Evolutionary conservation across 108 stramenopile genomes (phyloP), one percentile per base, ranked within the genome.

Genomic region (Bacterosira constricta): DNA sequence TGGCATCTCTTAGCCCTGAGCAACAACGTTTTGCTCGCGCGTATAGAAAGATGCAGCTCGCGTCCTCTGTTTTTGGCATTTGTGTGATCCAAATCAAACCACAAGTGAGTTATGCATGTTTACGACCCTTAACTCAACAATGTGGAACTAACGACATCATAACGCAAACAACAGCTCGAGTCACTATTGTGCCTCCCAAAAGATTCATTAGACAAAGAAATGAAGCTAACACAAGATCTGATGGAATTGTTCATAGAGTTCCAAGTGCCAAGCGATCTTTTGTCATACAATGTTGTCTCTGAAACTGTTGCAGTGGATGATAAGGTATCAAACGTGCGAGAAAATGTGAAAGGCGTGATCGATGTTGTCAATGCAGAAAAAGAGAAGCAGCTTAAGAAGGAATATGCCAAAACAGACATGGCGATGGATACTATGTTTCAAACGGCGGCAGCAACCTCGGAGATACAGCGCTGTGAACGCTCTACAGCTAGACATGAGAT

Each of bases 41-140:
- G 4, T 93, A 79, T 61, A 86, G 96, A 32, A 61, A 36, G 6
- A 93, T 94, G 96, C 93, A 96, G 66, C 79, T 96, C 0, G 83
- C 76, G 20, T 86, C 88, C 4, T 88, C 90, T 1, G 85, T 96
- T 12, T 94, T 96, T 76, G 96, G 88, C 0, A 62, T 94, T 2
- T 84, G 81, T 66, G 68, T 90, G 17, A 79, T 96, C 20, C 91
- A 96, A 72, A 65, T 96, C 47, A 94, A 94, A 73, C 93, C 96
- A 5, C n/a, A n/a, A n/a, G n/a, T n/a, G n/a, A n/a, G n/a, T n/a
- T n/a, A n/a, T n/a, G n/a, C n/a, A n/a, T n/a, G n/a, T n/a, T n/a
- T n/a, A n/a, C n/a, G n/a, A n/a, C n/a, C n/a, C n/a, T n/a, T n/a
- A n/a, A n/a, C n/a, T n/a, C n/a, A n/a, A n/a, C n/a, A n/a, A n/a